Evolutionary conservation across 345 rosid genomes (phyloP).

Genomic region (Crucihimalaya himalaica): DNA sequence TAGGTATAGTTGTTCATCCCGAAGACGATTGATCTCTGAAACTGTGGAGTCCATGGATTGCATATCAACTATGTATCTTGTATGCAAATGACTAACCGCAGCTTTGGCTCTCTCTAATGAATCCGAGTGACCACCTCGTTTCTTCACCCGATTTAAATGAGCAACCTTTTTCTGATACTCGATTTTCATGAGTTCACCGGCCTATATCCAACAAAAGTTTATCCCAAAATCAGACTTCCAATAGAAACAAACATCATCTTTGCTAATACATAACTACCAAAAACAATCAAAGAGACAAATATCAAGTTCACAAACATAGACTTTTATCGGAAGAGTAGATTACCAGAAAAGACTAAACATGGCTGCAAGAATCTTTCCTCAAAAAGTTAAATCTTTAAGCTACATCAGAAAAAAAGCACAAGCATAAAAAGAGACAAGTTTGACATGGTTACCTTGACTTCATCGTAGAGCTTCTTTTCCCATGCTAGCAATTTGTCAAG

Average conservation of each 20-base stretch:
- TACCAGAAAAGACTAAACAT: slow-evolving; percentile 10
- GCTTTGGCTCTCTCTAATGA: slow-evolving; percentile 89
- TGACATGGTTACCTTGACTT: slow-evolving; percentile 72
- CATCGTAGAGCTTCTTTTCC: slow-evolving; percentile 97
- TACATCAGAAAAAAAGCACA: neutral
- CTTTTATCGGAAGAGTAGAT: neutral
- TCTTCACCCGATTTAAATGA: slow-evolving; percentile 68
- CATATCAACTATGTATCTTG: slow-evolving; percentile 98
- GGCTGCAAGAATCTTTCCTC: neutral
- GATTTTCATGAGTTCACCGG: slow-evolving; percentile 86
- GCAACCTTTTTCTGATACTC: slow-evolving; percentile 89
- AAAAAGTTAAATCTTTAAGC: neutral
- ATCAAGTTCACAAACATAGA: neutral
- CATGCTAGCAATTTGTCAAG: slow-evolving; percentile 97
- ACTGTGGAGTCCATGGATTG: slow-evolving; percentile 99
- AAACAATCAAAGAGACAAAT: neutral
- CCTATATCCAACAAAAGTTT: slow-evolving; percentile 53
- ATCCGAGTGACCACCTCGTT: slow-evolving; percentile 66
- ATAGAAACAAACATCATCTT: neutral
- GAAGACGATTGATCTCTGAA: slow-evolving; percentile 83
- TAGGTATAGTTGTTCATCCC: slow-evolving; percentile 83
- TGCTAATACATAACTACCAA: neutral
- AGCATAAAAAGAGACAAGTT: neutral
- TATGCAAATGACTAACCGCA: slow-evolving; percentile 86
- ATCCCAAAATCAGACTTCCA: slow-evolving; percentile 34